phyloP scores from a whole-genome alignment of 371 early-diverging fungal species.

The Circinella umbellata region DNA sequence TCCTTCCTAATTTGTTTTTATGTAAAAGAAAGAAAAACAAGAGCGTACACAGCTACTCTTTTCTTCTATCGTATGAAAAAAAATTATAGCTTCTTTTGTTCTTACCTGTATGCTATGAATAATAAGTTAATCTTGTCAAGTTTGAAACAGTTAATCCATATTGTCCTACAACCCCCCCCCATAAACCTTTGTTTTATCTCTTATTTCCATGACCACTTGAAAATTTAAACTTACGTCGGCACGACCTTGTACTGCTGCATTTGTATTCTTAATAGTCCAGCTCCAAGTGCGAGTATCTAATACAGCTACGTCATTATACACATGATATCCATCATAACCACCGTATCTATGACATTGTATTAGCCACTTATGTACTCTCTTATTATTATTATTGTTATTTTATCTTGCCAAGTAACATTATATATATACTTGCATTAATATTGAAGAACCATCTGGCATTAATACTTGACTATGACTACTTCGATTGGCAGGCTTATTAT shows the following conservation, averaged over 20 bases:
- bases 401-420: no score
- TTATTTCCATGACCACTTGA: no score
- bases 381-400: background rate
- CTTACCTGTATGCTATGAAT: constrained; percentile 53
- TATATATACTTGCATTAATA: constrained; percentile 36
- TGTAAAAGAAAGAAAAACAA: no score
- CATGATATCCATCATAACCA: constrained; percentile 54
- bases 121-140: constrained; percentile 11
- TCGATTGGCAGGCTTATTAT: constrained; percentile 40
- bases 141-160: background rate
- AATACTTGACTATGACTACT: constrained; percentile 49
- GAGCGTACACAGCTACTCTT: no score
- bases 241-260: constrained; percentile 51
- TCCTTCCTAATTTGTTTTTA: no score
- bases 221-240: constrained; percentile 44
- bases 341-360: constrained; percentile 37
- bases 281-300: constrained; percentile 48
- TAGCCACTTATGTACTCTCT: background rate
- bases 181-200: no score
- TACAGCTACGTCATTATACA: constrained; percentile 50
- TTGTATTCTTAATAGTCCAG: constrained; percentile 51
- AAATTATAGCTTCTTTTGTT: background rate
- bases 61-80: no score
- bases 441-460: constrained; percentile 48
- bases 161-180: background rate